Evolutionary conservation across 306 rosid genomes (phyloP).

Genomic region (Acacia confusa): DNA sequence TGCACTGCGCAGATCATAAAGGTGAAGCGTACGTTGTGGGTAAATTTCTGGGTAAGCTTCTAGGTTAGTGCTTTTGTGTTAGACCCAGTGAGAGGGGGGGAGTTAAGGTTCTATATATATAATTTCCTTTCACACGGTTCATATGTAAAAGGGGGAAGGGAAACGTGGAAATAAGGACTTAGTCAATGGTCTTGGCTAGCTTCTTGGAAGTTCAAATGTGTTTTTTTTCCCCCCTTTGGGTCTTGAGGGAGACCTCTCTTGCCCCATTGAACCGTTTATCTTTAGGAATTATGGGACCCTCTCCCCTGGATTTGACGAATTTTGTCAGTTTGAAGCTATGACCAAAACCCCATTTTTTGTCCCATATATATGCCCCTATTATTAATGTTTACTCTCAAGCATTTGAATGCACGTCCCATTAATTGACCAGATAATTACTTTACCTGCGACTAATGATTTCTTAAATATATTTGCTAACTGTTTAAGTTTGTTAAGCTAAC

Average conservation of each 20-base stretch:
- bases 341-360: constrained; percentile 10
- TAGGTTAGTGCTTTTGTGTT: constrained; percentile 17
- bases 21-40: neutral
- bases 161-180: constrained; percentile 41
- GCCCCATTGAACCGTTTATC: constrained; percentile 47
- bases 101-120: neutral
- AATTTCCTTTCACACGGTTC: constrained; percentile 35
- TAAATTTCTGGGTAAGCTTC: constrained; percentile 34
- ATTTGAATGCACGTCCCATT: constrained; percentile 23
- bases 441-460: neutral
- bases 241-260: constrained; percentile 48
- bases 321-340: constrained; percentile 39
- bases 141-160: neutral
- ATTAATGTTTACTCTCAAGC: neutral
- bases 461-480: neutral
- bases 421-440: neutral
- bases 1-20: constrained; percentile 5
- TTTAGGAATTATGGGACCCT: neutral
- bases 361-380: neutral
- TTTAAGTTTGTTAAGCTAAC: neutral
- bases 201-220: constrained; percentile 36
- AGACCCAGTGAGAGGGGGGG: neutral
- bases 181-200: constrained; percentile 49
- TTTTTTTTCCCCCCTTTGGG: neutral
- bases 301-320: neutral